Evolutionary conservation across 1,284 basidiomycete species (phyloP), one percentile per base, ranked within the genome.

Genomic region (Apiotrichum porosum): DNA sequence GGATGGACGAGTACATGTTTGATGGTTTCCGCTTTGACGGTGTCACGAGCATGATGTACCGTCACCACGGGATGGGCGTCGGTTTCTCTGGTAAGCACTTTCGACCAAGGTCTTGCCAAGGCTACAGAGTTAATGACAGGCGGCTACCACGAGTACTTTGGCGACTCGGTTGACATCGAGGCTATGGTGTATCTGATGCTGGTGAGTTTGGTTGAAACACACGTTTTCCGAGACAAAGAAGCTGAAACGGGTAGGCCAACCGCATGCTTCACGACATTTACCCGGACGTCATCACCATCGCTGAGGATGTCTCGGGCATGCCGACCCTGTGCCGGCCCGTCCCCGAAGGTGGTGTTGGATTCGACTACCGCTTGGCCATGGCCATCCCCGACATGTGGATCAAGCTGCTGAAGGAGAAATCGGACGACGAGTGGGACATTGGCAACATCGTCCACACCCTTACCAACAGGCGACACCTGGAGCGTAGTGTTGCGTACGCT

Each of bases 361-460:
- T 98, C 72, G 94, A 98, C 75, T 98, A 97, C 73, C 85, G 94
- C 18, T 77, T 98, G 38, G 90, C 90, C 21, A 98, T 98, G 94
- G 94, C 94, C 9, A 82, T 98, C 42, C 94, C 94, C 5, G 94
- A 98, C 72, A 97, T 97, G 92, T 98, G 92, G 91, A 98, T 98
- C 79, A 97, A 98, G 75, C 78, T 97, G 21, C 81, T 97, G 60
- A 98, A 98, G 72, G 94, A 98, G 74, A 84, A 83, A 68, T 60
- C 72, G 4, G 94, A 98, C 68, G 83, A 87, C 58, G 80, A 86
- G 37, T 98, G 94, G 94, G 81, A 94, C 46, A 79, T 98, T 62
- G 83, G 78, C 50, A 82, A 85, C 69, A 93, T 98, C 56, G 84
- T 86, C 21, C 85, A 87, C 68, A 97, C 91, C 3, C 76, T 98